Evolutionary conservation across 1,139 yeast species (phyloP).

Genomic region (Pichia kudriavzevii): DNA sequence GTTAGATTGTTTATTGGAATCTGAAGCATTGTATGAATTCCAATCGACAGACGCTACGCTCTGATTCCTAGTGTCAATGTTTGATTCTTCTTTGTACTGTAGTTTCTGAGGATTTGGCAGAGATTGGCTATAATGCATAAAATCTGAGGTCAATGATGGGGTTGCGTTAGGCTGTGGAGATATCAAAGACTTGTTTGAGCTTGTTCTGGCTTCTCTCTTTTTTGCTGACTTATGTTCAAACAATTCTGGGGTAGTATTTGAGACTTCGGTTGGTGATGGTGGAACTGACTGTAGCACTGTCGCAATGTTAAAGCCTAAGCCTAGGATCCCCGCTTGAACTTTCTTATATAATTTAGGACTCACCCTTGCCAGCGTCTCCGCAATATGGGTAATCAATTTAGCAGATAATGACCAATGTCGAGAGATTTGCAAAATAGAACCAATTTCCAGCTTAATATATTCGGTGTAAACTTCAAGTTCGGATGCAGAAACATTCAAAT

Average conservation of each 20-base stretch:
- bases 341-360: conserved; percentile 24
- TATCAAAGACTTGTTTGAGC: too few species aligned
- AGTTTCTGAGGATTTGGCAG: too few species aligned
- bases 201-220: too few species aligned
- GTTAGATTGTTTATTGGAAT: not conserved
- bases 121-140: too few species aligned
- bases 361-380: conserved; percentile 31
- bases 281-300: not conserved
- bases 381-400: conserved; percentile 37
- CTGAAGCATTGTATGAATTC: too few species aligned
- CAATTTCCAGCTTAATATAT: conserved; percentile 39
- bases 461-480: conserved; percentile 40
- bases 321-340: conserved; percentile 25
- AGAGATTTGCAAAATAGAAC: conserved; percentile 41
- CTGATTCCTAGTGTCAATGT: too few species aligned
- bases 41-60: too few species aligned
- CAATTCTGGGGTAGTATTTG: not conserved
- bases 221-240: too few species aligned
- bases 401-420: conserved; percentile 43
- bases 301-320: conserved; percentile 11
- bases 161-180: too few species aligned
- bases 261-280: not conserved
- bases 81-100: too few species aligned
- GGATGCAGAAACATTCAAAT: conserved; percentile 20
- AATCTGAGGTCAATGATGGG: too few species aligned